Conservation (phyloP, 148 eudicot species). For the Gaultheria prostrata region DNA sequence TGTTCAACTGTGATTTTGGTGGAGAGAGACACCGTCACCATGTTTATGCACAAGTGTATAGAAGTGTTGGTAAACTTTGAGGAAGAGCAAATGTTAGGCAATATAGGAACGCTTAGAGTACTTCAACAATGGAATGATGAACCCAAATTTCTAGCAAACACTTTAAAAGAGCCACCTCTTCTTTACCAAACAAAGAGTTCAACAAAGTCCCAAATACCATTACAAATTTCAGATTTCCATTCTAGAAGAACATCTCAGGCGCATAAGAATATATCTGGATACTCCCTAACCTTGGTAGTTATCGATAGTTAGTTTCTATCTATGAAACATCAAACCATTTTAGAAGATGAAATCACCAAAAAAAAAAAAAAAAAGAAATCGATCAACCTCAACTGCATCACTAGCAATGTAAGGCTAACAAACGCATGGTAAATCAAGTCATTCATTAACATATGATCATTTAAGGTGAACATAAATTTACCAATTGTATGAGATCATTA, state of each 20-base stretch:
- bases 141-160: background rate
- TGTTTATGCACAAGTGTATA: background rate
- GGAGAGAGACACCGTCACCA: background rate
- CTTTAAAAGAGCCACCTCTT: background rate
- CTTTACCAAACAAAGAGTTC: background rate
- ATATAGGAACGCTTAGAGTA: background rate
- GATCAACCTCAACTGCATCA: conserved; percentile 13
- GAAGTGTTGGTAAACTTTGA: background rate
- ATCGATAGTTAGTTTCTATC: too few species aligned
- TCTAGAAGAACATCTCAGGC: background rate
- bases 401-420: background rate
- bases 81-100: background rate
- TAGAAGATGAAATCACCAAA: background rate
- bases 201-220: background rate
- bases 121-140: background rate
- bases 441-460: background rate
- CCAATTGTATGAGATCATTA: background rate
- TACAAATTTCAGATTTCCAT: background rate
- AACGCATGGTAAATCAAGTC: background rate
- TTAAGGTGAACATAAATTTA: conserved; percentile 2
- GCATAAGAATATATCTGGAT: background rate
- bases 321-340: background rate
- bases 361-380: background rate
- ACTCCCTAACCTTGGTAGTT: too few species aligned
- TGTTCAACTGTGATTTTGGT: background rate